Conservation (phyloP, 306 rosid species). For the Vicia faba region DNA sequence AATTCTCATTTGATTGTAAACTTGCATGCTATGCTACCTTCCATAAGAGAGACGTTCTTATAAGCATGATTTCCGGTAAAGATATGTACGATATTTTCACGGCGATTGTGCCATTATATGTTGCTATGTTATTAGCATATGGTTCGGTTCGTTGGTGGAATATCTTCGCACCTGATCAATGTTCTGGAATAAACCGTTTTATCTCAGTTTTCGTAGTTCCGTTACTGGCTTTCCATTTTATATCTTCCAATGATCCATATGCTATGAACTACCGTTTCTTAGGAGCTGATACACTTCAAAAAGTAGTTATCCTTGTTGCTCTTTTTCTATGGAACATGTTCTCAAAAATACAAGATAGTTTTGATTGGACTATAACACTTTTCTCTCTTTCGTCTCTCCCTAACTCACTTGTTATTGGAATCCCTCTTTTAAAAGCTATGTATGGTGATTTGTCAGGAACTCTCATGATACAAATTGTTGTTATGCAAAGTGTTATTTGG, state of each 20-base stretch:
- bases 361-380: constrained; percentile 83
- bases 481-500: constrained; percentile 85
- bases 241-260: constrained; percentile 75
- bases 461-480: constrained; percentile 85
- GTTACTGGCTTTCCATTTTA: constrained; percentile 79
- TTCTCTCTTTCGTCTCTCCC: constrained; percentile 87
- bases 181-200: constrained; percentile 87
- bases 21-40: not conserved
- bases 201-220: constrained; percentile 89
- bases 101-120: constrained; percentile 77
- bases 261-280: constrained; percentile 78
- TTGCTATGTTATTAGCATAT: constrained; percentile 80
- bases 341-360: constrained; percentile 50
- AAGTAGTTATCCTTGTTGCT: constrained; percentile 58
- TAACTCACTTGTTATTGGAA: constrained; percentile 90
- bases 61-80: constrained; percentile 66
- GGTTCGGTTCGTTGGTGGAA: constrained; percentile 90
- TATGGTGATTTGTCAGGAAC: constrained; percentile 70
- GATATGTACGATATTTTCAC: constrained; percentile 81
- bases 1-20: not conserved
- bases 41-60: no score
- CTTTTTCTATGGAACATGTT: constrained; percentile 76
- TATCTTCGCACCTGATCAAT: constrained; percentile 83
- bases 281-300: constrained; percentile 84
- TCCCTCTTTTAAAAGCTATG: constrained; percentile 81